Evolutionary conservation across 2,329 filamentous ascomycete genomes (phyloP), one percentile per base, ranked within the genome.

Genomic region (Colletotrichum sp.): DNA sequence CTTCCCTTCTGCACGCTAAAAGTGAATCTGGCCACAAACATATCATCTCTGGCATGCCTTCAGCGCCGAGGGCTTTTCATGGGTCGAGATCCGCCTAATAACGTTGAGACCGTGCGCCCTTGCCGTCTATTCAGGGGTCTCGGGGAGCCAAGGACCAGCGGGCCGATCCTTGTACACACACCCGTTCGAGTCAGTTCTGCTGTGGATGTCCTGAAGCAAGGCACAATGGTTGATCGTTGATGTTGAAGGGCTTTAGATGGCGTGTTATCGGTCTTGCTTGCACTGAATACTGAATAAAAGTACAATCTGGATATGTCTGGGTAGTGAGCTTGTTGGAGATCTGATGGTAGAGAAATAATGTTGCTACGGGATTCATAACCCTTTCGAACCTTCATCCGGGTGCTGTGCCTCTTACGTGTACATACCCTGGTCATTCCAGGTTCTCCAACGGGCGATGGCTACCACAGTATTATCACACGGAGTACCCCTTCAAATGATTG

Each of bases 131-230:
- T 44, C 34, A 32, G 60, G 59, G 24, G 18, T 66, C 36, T 28
- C 68, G 72, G 52, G 49, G 24, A 28, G 24, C 57, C 32, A 63
- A 64, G 71, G 44, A 34, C 26, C 15, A 36, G 36, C 72, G 68
- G 72, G 68, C 72, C 68, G 60, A 72, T 62, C 72, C 72, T 72
- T 75, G 68, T n/a, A 28, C 24, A 52, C 36, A 12, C 2, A n/a
- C 39, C n/a, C 44, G 32, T 3, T 57, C 10, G 49, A 63, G 60
- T 63, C 64, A 55, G 55, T 21, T 21, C 44, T 21, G 44, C 44
- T 52, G 10, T 52, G n/a, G 6, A 52, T 59, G 24, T 30, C 28
- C 28, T 62, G 59, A 30, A 8, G 28, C 9, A n/a, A 34, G 8
- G 28, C 26, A 3, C 3, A 8, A 4, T 4, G 4, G n/a, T n/a